Percentiles rank a stretch among this genome's conserved stretches.
These are phyloP conservation scores for Vitis labrusca DNA, from an alignment of 164 flowering plant genomes.

Conservation along the genomic window DNA sequence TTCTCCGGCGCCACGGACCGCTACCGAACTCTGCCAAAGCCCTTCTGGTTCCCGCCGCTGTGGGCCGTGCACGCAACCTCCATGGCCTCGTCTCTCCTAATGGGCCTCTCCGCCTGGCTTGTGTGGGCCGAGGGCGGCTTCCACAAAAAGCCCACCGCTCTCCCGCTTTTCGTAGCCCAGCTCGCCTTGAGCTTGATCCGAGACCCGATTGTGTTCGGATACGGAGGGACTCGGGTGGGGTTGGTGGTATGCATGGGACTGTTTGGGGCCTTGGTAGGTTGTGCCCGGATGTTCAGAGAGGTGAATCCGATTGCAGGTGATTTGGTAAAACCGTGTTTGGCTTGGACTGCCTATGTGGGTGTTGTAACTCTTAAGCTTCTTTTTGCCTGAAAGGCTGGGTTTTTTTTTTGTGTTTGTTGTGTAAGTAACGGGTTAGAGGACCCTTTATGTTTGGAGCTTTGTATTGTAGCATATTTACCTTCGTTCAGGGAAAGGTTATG, in stretches of 20 bases:
- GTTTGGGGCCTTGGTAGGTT: slow-evolving; percentile 44
- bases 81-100: slow-evolving; percentile 37
- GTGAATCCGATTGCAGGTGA: slow-evolving; percentile 69
- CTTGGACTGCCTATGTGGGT: slow-evolving; percentile 47
- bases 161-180: slow-evolving; percentile 43
- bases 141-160: slow-evolving; percentile 46
- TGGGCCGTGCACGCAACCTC: slow-evolving; percentile 52
- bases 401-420: neutral
- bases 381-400: slow-evolving; percentile 11
- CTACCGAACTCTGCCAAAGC: slow-evolving; percentile 19
- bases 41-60: slow-evolving; percentile 53
- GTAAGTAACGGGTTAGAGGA: too few relatives aligned
- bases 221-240: slow-evolving; percentile 45
- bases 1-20: slow-evolving; percentile 27
- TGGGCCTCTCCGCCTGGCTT: slow-evolving; percentile 82
- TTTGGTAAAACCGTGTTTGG: slow-evolving; percentile 67
- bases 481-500: too few relatives aligned
- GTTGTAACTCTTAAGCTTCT: slow-evolving; percentile 53
- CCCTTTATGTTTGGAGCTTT: too few relatives aligned
- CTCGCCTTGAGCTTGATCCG: slow-evolving; percentile 46
- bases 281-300: slow-evolving; percentile 33
- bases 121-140: slow-evolving; percentile 95
- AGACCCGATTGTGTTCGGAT: slow-evolving; percentile 59
- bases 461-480: too few relatives aligned
- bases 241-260: slow-evolving; percentile 37